Evolutionary conservation across 2,329 filamentous ascomycete genomes (phyloP), one percentile per base, ranked within the genome.

Genomic region (Orbilia blumenaviensis): DNA sequence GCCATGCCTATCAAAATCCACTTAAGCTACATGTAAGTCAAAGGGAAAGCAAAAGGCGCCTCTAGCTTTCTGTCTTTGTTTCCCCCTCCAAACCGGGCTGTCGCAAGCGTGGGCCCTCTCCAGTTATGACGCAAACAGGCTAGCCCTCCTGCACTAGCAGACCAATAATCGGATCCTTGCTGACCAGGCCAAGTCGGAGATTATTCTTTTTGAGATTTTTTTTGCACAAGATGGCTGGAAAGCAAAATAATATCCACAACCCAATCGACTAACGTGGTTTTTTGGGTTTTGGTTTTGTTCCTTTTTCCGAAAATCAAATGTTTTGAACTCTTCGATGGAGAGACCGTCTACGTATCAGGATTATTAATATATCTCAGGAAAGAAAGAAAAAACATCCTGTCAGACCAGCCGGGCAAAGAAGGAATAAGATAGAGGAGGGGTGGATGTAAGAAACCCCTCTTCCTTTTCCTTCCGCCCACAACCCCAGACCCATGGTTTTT

Each of bases 51-150:
- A n/a, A n/a, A n/a, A n/a, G n/a, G n/a, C n/a, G n/a, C n/a, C n/a
- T n/a, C n/a, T n/a, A n/a, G n/a, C 32, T 41, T 42, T 60, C 7
- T 14, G 25, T 52, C 34, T 32, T 25, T 62, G 32, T n/a, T 21
- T 29, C n/a, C 36, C 36, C 36, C n/a, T 23, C 21, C 54, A 23
- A 63, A 62, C 42, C 56, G 21, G 66, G 66, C 46, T 71, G 66
- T 48, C 66, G 66, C 66, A 71, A 71, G 41, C 66, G 66, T 34
- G 21, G 32, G 52, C 6, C 50, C 56, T n/a, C n/a, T n/a, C n/a
- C n/a, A n/a, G n/a, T n/a, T 62, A 71, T 71, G 66, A 71, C 66
- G 66, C 66, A 71, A 71, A 71, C 46, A 71, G 66, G 14, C 61
- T 63, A 71, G 56, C 52, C 46, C 32, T 50, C 41, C 36, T 44